Base-by-base conservation (phyloP, 345 rosid genomes). In the Aethionema arabicum region DNA sequence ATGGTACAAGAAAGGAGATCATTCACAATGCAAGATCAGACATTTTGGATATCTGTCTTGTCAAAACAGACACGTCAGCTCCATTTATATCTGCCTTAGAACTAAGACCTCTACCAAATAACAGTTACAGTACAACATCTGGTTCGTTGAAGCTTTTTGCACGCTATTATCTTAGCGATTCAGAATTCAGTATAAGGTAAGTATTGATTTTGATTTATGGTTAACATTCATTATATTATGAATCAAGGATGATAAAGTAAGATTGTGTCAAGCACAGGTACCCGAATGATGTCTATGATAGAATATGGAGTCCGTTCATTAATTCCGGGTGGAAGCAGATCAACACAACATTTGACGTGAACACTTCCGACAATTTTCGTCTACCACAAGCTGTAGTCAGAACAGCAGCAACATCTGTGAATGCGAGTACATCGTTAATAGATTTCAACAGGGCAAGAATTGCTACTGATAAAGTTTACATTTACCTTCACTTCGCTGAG, bases 351-450 rank as follows among this genome's bases (percentile, higher is more conserved):
- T 13, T 59, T 4, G 44, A 48, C 8, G 32, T 32, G 0, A 50
- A 49, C 27, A 68, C 52, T 45, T 41, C 57, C 5, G 16, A 52
- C 42, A 14, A n/a, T 27, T 77, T 10, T 38, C 46, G 44, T 50
- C 49, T 30, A 8, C 79, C 81, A 6, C 15, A 48, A 9, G 16
- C 32, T n/a, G 69, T 68, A 5, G 74, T 77, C 69, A 69, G 14
- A 10, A 74, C 59, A 5, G 79, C 86, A 0, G 76, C 72, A 4
- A 65, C 49, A n/a, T 76, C 84, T 6, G 32, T 6, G n/a, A 63
- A 72, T 67, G 71, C 12, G 0, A 62, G 35, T 27, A 64, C 31
- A 2, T 52, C 76, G 0, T 51, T 82, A 40, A 14, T 0, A 2
- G 8, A 15, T 37, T 14, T 13, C 8, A 32, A 11, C 0, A 67